These are phyloP conservation scores for Malus asiatica DNA, from an alignment of 306 rosid genomes.

Conservation along the genomic window DNA sequence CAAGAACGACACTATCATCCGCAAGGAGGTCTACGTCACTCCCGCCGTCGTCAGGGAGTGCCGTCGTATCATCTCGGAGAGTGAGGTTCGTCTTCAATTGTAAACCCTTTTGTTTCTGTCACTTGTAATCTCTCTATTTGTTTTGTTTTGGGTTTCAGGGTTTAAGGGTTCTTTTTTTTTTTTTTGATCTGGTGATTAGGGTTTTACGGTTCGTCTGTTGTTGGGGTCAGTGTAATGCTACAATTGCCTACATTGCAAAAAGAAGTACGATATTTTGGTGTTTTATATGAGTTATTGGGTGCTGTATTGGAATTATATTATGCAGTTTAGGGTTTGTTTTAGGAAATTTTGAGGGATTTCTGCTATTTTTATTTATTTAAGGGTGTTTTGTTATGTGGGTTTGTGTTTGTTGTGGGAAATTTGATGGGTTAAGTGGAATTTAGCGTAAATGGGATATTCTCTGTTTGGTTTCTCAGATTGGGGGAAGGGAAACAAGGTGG, in stretches of 20 bases:
- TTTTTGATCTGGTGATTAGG: neutral
- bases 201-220: neutral
- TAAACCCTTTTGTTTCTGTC: neutral
- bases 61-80: constrained; percentile 77
- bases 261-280: neutral
- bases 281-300: neutral
- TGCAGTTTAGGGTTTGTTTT: neutral
- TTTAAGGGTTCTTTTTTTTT: neutral
- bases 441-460: neutral
- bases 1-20: constrained; percentile 97
- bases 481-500: neutral
- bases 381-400: neutral
- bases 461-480: neutral
- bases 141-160: constrained; percentile 3
- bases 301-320: neutral
- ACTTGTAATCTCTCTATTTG: neutral
- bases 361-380: neutral
- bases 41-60: constrained; percentile 91
- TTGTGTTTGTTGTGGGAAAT: neutral
- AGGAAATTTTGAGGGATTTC: neutral
- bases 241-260: neutral
- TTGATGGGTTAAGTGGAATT: neutral
- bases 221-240: too few species aligned
- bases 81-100: constrained; percentile 58
- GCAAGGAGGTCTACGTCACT: constrained; percentile 89